These are phyloP conservation scores for Pyronema domesticum DNA, from an alignment of 495 filamentous ascomycete species.

Conservation along the genomic window DNA sequence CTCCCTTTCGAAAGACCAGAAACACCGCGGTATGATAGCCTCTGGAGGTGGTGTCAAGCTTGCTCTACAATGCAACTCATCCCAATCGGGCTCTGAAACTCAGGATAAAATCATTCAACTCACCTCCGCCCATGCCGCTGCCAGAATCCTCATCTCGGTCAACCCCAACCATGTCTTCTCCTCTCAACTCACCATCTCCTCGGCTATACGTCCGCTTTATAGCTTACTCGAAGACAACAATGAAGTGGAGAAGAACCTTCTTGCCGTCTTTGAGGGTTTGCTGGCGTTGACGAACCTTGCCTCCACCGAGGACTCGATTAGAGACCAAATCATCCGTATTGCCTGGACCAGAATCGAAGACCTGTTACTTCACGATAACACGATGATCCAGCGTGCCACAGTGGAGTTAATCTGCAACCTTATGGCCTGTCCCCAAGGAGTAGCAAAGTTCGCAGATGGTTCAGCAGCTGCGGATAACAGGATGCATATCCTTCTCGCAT, in stretches of 20 bases:
- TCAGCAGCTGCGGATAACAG: conserved; percentile 47
- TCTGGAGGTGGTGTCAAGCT: conserved; percentile 85
- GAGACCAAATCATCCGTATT: conserved; percentile 50
- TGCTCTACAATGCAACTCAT: conserved; percentile 46
- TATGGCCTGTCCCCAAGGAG: conserved; percentile 54
- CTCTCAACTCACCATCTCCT: conserved; percentile 49
- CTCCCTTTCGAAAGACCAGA: conserved; percentile 51
- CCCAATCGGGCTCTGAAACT: conserved; percentile 29
- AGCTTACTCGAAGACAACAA: conserved; percentile 43
- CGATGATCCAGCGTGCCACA: conserved; percentile 61
- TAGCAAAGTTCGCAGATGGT: conserved; percentile 58
- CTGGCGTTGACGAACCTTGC: conserved; percentile 89
- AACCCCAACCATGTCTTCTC: conserved; percentile 78
- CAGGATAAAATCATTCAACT: conserved; percentile 20
- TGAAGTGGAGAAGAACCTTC: conserved; percentile 40
- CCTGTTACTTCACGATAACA: conserved; percentile 56
- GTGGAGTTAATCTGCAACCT: conserved; percentile 87
- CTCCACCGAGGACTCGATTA: conserved; percentile 46
- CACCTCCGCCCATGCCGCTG: conserved; percentile 53
- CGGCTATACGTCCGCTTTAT: conserved; percentile 61
- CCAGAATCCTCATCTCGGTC: conserved; percentile 78
- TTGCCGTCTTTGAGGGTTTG: conserved; percentile 75
- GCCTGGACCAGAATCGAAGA: conserved; percentile 64
- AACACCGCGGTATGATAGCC: conserved; percentile 56
- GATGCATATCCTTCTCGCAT: conserved; percentile 64